phyloP scores from a whole-genome alignment of 108 stramenopile genomes.

The Cyclotella choctawhatcheeana region DNA sequence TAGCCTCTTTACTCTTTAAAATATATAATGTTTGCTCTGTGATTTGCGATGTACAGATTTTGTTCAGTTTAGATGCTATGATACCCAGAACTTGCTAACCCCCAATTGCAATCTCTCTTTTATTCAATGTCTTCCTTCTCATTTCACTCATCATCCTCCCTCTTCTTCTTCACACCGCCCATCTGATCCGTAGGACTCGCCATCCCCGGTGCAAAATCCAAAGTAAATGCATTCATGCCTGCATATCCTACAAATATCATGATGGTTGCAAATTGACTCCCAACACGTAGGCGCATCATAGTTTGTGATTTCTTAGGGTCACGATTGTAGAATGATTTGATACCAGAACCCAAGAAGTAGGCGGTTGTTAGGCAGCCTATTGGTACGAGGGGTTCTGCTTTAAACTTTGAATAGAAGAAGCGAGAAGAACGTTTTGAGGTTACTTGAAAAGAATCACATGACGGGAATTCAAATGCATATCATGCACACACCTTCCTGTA shows the following conservation, averaged over 20 bases:
- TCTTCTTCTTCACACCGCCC: constrained; percentile 15
- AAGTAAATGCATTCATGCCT: constrained; percentile 72
- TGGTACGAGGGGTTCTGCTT: constrained; percentile 81
- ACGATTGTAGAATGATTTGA: constrained; percentile 78
- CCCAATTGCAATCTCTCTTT: background rate
- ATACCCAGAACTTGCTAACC: background rate
- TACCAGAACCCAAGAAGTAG: constrained; percentile 82
- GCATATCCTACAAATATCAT: constrained; percentile 82
- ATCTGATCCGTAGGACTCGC: constrained; percentile 40
- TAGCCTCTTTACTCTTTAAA: no score
- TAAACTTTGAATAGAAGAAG: constrained; percentile 53
- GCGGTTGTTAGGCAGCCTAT: constrained; percentile 85
- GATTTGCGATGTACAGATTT: background rate
- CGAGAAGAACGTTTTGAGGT: background rate
- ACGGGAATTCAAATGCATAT: background rate
- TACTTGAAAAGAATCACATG: background rate
- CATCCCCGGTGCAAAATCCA: constrained; percentile 69
- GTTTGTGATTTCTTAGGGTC: constrained; percentile 74
- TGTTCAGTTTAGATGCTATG: background rate
- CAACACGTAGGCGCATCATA: constrained; percentile 89
- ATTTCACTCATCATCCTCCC: constrained; percentile 13
- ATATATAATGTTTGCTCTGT: no score
- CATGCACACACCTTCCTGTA: constrained; percentile 67
- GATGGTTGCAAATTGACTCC: constrained; percentile 81
- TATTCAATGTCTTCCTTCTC: background rate